phyloP scores from a whole-genome alignment of 1,284 basidiomycete genomes.

The Moesziomyces aphidis region DNA sequence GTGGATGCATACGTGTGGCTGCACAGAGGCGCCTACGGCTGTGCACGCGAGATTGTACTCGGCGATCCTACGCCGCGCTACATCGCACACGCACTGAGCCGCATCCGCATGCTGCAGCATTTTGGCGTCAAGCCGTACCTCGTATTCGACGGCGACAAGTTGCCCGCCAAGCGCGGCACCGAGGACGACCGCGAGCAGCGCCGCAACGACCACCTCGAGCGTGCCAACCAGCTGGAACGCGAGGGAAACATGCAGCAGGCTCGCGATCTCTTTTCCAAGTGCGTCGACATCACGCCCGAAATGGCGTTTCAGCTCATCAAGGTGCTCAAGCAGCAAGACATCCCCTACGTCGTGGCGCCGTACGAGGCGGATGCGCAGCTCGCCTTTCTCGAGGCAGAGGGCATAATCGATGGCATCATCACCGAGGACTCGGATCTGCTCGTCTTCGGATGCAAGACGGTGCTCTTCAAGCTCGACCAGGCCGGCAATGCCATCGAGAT shows the following conservation, averaged over 20 bases:
- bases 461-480: conserved; percentile 66
- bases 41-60: conserved; percentile 86
- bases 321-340: conserved; percentile 70
- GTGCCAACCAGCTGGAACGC: conserved; percentile 78
- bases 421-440: conserved; percentile 98
- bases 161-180: conserved; percentile 92
- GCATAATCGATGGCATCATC: conserved; percentile 89
- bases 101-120: conserved; percentile 85
- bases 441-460: conserved; percentile 89
- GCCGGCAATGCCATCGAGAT: conserved; percentile 81
- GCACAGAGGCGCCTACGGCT: conserved; percentile 92
- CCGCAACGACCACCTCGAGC: conserved; percentile 75
- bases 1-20: conserved; percentile 96
- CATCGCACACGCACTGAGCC: conserved; percentile 94
- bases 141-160: conserved; percentile 95
- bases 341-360: conserved; percentile 88
- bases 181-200: conserved; percentile 81
- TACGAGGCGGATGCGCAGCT: conserved; percentile 99
- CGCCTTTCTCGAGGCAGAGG: conserved; percentile 85
- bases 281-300: conserved; percentile 93
- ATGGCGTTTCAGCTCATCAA: conserved; percentile 99
- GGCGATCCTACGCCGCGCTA: conserved; percentile 85
- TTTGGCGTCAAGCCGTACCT: conserved; percentile 88
- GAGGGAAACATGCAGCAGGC: conserved; percentile 85
- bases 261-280: conserved; percentile 88